phyloP scores from a whole-genome alignment of 129 eudicot genomes.

The Gnaphalium uliginosum region DNA sequence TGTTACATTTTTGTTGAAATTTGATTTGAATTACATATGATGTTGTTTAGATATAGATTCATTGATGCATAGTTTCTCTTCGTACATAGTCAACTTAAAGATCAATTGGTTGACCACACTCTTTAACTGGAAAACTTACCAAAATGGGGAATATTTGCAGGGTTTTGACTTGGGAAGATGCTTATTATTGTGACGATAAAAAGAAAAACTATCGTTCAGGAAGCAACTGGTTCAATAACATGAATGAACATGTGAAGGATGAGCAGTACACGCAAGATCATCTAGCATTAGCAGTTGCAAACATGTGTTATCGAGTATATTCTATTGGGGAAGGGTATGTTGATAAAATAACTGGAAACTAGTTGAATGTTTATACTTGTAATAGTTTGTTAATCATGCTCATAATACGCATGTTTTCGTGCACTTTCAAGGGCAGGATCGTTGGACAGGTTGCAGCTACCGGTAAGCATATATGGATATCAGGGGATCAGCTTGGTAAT shows the following conservation, averaged over 20 bases:
- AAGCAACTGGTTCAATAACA: constrained; percentile 36
- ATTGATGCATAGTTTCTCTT: neutral
- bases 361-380: neutral
- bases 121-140: neutral
- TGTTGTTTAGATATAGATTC: constrained; percentile 10
- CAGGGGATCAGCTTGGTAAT: constrained; percentile 40
- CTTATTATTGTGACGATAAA: constrained; percentile 48
- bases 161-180: constrained; percentile 85
- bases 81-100: neutral
- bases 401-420: constrained; percentile 5
- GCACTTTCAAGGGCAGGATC: constrained; percentile 46
- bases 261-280: constrained; percentile 49
- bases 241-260: constrained; percentile 36
- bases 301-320: constrained; percentile 79
- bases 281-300: constrained; percentile 75
- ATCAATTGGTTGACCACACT: neutral
- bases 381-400: constrained; percentile 10
- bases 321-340: constrained; percentile 92
- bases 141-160: constrained; percentile 36
- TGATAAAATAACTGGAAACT: neutral
- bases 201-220: constrained; percentile 33
- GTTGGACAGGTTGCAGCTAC: constrained; percentile 78
- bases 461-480: constrained; percentile 81
- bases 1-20: neutral
- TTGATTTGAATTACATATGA: neutral